phyloP scores from a whole-genome alignment of 352 stramenopile species.

The Sclerospora graminicola region DNA sequence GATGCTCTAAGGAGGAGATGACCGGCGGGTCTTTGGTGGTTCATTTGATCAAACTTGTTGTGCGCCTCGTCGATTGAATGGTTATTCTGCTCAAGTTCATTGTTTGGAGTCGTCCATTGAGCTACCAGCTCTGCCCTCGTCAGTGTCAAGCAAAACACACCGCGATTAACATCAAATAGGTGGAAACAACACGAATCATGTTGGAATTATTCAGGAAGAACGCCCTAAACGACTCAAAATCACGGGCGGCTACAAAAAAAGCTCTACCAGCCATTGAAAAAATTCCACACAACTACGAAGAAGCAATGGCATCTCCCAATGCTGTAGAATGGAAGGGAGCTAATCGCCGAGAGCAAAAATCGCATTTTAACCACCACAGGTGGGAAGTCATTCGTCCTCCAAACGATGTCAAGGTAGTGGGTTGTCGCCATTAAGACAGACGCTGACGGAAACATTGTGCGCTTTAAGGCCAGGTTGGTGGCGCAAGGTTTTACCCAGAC shows the following conservation, averaged over 20 bases:
- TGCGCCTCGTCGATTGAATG: background rate
- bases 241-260: conserved; percentile 1
- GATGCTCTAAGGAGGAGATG: background rate
- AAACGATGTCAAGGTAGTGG: conserved; percentile 1
- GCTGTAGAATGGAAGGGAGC: conserved; percentile 5
- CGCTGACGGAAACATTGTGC: conserved; percentile 6
- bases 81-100: background rate
- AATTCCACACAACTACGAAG: conserved; percentile 2
- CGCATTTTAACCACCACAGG: conserved; percentile 7
- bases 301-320: conserved; percentile 7
- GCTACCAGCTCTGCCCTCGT: too few species aligned
- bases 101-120: background rate
- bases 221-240: background rate
- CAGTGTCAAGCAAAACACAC: too few species aligned
- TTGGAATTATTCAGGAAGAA: background rate
- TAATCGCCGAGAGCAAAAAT: background rate
- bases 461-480: too few species aligned
- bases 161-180: too few species aligned
- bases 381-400: conserved; percentile 5
- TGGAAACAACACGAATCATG: too few species aligned
- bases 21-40: background rate
- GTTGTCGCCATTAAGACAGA: conserved; percentile 4
- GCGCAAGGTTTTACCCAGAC: conserved; percentile 16
- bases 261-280: conserved; percentile 1
- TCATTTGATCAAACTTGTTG: background rate